Evolutionary conservation across 495 filamentous ascomycete genomes (phyloP), one percentile per base, ranked within the genome.

Genomic region (Penicillium verhagenii): DNA sequence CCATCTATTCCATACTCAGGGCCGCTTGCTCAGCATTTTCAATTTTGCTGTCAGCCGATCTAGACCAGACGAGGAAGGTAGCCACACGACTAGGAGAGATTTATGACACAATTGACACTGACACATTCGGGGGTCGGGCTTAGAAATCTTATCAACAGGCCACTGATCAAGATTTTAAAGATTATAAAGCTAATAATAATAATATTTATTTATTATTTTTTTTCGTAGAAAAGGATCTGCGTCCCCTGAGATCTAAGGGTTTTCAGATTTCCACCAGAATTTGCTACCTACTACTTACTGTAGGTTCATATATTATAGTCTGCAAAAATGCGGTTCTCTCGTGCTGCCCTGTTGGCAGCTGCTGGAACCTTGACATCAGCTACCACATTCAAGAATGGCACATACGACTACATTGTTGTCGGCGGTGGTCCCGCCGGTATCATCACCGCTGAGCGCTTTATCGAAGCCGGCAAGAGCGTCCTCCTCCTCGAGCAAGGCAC

Each of bases 361-460:
- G 50, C 54, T 28, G 46, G 47, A 23, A 24, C 52, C 19, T 16
- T 59, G n/a, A 50, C 56, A 29, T 56, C 62, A 2, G 59, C 59
- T 14, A 57, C 60, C 3, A 48, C 20, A 33, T 54, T 62, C 43
- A 55, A 65, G 56, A 64, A 61, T 40, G 18, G 43, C 19, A 20
- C 54, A 16, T 67, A 67, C 29, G 65, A 68, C 55, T 68, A 66
- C 47, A 70, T 72, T 29, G 60, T 72, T 18, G 67, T 72, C 0
- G 69, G 70, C n/a, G 64, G 68, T 43, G 70, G 70, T 8, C 66
- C 70, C 1, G 56, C 64, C 7, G 74, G 74, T 28, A 75, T 71
- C 47, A 70, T 68, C 56, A 79, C 76, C 56, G 85, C 86, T 25
- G 76, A 79, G 25, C 87, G 88, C 80, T 77, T 89, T 18, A 69